phyloP scores from a whole-genome alignment of 1,284 basidiomycete species.

The Rhodotorula sp. region DNA sequence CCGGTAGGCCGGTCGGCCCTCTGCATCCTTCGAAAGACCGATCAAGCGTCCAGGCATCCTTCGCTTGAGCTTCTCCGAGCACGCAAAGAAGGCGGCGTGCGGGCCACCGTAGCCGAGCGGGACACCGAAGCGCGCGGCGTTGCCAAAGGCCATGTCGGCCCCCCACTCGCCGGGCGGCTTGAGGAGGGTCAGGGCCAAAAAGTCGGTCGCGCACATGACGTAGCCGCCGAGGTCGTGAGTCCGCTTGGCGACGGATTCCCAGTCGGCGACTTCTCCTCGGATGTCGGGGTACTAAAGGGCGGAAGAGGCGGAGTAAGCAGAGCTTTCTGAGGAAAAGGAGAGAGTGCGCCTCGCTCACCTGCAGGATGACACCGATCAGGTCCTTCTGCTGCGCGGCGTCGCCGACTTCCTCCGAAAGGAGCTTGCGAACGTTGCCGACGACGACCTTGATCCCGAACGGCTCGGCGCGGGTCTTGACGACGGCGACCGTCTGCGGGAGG shows the following conservation, averaged over 20 bases:
- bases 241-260: constrained; percentile 63
- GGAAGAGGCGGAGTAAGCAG: too few relatives aligned
- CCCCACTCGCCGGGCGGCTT: constrained; percentile 99
- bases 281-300: constrained; percentile 67
- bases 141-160: constrained; percentile 92
- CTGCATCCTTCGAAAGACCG: constrained; percentile 79
- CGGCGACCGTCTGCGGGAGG: constrained; percentile 79
- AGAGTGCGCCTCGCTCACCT: constrained; percentile 48
- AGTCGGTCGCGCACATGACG: constrained; percentile 83
- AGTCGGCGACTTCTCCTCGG: constrained; percentile 80
- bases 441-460: constrained; percentile 83
- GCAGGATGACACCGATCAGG: constrained; percentile 83
- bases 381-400: constrained; percentile 59
- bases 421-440: constrained; percentile 61
- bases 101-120: constrained; percentile 53
- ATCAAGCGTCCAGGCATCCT: constrained; percentile 97
- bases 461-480: constrained; percentile 80
- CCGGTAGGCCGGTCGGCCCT: constrained; percentile 85
- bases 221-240: constrained; percentile 77
- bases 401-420: constrained; percentile 52
- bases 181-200: constrained; percentile 87
- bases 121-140: constrained; percentile 86
- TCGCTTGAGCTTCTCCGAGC: constrained; percentile 86
- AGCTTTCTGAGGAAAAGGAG: too few relatives aligned
- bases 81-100: constrained; percentile 75